These are phyloP conservation scores for Apiospora malaysiana DNA, from an alignment of 2,329 filamentous ascomycete species.

Conservation along the genomic window DNA sequence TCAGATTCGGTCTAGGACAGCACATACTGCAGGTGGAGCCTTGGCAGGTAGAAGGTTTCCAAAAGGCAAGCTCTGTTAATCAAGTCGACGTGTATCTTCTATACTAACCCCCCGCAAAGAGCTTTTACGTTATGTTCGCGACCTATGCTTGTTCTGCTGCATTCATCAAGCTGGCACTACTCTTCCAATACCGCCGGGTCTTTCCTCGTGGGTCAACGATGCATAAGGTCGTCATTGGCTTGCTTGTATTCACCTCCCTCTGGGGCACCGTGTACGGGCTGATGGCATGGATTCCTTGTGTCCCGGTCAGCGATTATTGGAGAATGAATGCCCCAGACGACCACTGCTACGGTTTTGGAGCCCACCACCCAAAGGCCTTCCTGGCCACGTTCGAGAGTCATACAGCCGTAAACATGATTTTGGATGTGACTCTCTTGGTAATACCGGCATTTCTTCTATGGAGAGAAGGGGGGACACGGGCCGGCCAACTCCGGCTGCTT, in stretches of 20 bases:
- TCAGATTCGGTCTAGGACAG: conserved; percentile 29
- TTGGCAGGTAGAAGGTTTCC: conserved; percentile 26
- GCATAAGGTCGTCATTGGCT: conserved; percentile 27
- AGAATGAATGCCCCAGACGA: background rate
- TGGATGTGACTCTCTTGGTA: conserved; percentile 31
- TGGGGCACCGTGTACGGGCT: conserved; percentile 35
- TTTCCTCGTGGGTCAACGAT: conserved; percentile 30
- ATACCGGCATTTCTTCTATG: conserved; percentile 32
- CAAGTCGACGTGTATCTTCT: no score
- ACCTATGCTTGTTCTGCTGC: conserved; percentile 33
- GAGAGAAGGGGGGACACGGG: conserved; percentile 21
- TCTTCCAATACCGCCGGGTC: conserved; percentile 37
- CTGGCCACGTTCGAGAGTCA: conserved; percentile 30
- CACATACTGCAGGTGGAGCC: conserved; percentile 29
- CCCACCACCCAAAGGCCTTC: conserved; percentile 25
- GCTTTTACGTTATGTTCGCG: conserved; percentile 34
- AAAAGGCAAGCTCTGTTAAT: conserved; percentile 26
- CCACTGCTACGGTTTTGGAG: conserved; percentile 33
- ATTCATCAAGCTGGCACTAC: conserved; percentile 36
- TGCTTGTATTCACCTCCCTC: conserved; percentile 36
- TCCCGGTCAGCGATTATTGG: conserved; percentile 33
- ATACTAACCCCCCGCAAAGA: conserved; percentile 24
- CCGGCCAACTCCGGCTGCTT: conserved; percentile 28
- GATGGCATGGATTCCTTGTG: conserved; percentile 36
- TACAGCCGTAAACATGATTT: conserved; percentile 29